Percentiles rank a stretch among this genome's conserved stretches.
phyloP scores from a whole-genome alignment of 2,329 filamentous ascomycete species.

The Trichoderma oligosporum region DNA sequence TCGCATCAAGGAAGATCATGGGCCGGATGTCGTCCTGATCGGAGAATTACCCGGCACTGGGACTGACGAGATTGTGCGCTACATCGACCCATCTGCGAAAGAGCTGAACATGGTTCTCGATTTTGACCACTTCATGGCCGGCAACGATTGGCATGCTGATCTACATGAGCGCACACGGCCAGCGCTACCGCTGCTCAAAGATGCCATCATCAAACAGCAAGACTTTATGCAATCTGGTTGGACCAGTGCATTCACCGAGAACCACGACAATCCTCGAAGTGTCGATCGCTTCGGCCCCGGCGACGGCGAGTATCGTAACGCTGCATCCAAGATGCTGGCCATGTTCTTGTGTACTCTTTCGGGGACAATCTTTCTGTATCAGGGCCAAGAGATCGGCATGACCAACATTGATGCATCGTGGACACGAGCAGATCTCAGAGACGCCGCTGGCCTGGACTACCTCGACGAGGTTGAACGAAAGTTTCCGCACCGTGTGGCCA shows the following conservation, averaged over 20 bases:
- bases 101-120: slow-evolving; percentile 27
- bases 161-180: neutral
- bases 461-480: slow-evolving; percentile 54
- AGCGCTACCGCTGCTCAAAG: neutral
- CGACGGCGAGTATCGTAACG: slow-evolving; percentile 37
- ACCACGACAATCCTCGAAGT: slow-evolving; percentile 59
- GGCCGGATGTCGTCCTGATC: neutral
- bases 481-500: slow-evolving; percentile 50
- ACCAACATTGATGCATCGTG: slow-evolving; percentile 38
- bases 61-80: neutral
- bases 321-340: slow-evolving; percentile 51
- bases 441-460: slow-evolving; percentile 33
- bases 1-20: neutral
- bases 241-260: slow-evolving; percentile 60
- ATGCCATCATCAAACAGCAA: neutral
- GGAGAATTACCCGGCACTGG: neutral
- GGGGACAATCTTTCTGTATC: slow-evolving; percentile 56
- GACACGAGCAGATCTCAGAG: neutral
- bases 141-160: neutral
- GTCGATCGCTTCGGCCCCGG: slow-evolving; percentile 52
- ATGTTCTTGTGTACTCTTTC: slow-evolving; percentile 47
- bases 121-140: neutral
- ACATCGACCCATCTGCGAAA: neutral
- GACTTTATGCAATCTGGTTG: slow-evolving; percentile 36
- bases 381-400: slow-evolving; percentile 61